Conservation (phyloP, 2,329 filamentous ascomycete genomes). For the Colletotrichum gloeosporioides region DNA sequence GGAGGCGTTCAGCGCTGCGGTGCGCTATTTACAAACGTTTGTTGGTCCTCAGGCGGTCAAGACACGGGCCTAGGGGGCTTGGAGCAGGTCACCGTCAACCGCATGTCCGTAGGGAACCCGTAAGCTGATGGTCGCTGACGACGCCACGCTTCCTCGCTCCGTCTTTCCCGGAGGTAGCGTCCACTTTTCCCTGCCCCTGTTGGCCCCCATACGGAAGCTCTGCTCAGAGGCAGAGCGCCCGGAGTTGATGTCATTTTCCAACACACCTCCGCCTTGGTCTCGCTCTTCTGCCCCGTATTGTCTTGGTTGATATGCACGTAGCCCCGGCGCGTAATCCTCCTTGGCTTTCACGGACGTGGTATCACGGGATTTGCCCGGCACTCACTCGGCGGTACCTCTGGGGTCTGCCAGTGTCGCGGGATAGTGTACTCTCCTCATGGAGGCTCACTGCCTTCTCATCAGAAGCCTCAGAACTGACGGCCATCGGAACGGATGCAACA, state of each 20-base stretch:
- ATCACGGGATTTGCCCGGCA: conserved; percentile 1
- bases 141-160: conserved; percentile 12
- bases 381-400: background rate
- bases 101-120: background rate
- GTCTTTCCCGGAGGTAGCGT: conserved; percentile 7
- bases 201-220: conserved; percentile 6
- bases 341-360: background rate
- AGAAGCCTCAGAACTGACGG: background rate
- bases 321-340: background rate
- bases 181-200: conserved; percentile 17
- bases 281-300: conserved; percentile 1
- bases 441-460: background rate
- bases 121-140: conserved; percentile 15
- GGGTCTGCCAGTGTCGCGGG: background rate
- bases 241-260: conserved; percentile 22
- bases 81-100: background rate
- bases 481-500: background rate
- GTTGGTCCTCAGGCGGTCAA: background rate
- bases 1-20: background rate
- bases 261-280: conserved; percentile 17
- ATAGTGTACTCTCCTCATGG: background rate
- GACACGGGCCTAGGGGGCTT: background rate
- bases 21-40: conserved; percentile 9
- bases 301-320: conserved; percentile 2
- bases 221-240: conserved; percentile 4